Percentiles rank a stretch among this genome's conserved stretches.
Evolutionary conservation across 352 stramenopile species (phyloP).

Genomic region (Pseudoperonospora humuli): DNA sequence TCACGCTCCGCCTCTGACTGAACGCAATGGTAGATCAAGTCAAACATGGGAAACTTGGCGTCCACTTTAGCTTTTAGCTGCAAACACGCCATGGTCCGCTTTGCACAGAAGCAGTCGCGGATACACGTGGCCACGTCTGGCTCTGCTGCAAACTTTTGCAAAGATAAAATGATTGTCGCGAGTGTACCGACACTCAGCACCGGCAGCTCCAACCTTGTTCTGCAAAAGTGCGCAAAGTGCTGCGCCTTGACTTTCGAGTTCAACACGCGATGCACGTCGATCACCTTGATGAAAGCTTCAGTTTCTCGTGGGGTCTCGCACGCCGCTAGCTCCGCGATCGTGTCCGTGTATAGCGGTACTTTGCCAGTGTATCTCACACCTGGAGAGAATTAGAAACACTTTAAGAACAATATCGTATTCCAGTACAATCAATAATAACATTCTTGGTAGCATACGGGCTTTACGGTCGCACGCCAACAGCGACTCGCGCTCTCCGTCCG

Average conservation of each 20-base stretch:
- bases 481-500: constrained; percentile 39
- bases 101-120: constrained; percentile 46
- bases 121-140: constrained; percentile 46
- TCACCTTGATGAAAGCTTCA: constrained; percentile 53
- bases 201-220: constrained; percentile 28
- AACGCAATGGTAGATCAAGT: constrained; percentile 62
- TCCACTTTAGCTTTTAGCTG: constrained; percentile 68
- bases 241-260: constrained; percentile 69
- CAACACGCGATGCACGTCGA: constrained; percentile 43
- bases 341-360: constrained; percentile 64
- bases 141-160: constrained; percentile 48
- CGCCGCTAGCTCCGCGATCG: constrained; percentile 37
- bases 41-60: constrained; percentile 53
- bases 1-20: constrained; percentile 33
- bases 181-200: constrained; percentile 31
- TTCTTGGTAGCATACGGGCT: constrained; percentile 20
- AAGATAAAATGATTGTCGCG: constrained; percentile 40
- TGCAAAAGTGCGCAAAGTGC: constrained; percentile 61
- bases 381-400: neutral
- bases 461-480: constrained; percentile 36
- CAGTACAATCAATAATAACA: neutral
- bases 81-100: constrained; percentile 32
- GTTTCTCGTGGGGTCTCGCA: constrained; percentile 35
- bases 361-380: constrained; percentile 39
- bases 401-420: neutral